phyloP scores from a whole-genome alignment of 352 stramenopile species.

The Phytophthora chlamydospora region DNA sequence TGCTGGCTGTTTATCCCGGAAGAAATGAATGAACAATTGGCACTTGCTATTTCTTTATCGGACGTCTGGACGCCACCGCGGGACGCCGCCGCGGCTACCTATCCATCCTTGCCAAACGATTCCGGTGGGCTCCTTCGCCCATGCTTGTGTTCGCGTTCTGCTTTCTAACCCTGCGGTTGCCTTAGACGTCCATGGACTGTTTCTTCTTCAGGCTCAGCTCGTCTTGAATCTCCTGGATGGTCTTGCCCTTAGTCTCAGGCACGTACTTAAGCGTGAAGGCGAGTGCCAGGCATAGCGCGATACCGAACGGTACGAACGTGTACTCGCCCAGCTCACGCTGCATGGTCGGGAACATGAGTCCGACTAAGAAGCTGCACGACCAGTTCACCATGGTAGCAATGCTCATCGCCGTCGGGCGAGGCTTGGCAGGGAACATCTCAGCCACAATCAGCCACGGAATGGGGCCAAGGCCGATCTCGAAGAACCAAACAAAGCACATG shows the following conservation, averaged over 20 bases:
- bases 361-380: constrained; percentile 95
- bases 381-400: constrained; percentile 95
- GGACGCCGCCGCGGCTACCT: too few species aligned
- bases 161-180: constrained; percentile 15
- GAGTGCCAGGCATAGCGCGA: constrained; percentile 76
- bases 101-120: constrained; percentile 2
- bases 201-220: constrained; percentile 51
- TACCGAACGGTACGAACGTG: constrained; percentile 91
- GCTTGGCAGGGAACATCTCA: constrained; percentile 97
- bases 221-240: constrained; percentile 70
- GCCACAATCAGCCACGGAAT: constrained; percentile 97
- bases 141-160: constrained; percentile 2
- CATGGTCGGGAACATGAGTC: constrained; percentile 93
- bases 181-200: constrained; percentile 35
- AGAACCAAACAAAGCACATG: constrained; percentile 83
- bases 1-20: too few species aligned
- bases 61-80: too few species aligned
- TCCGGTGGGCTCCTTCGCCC: constrained; percentile 11
- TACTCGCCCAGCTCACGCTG: constrained; percentile 85
- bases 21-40: too few species aligned
- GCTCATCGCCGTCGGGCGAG: constrained; percentile 91
- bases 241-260: constrained; percentile 92
- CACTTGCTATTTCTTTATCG: too few species aligned
- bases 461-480: constrained; percentile 80
- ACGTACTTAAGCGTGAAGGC: constrained; percentile 86